Percentiles rank a stretch among this genome's conserved stretches.
Conservation (phyloP, 73 alveolate genomes). For the Stentor roeselii region DNA sequence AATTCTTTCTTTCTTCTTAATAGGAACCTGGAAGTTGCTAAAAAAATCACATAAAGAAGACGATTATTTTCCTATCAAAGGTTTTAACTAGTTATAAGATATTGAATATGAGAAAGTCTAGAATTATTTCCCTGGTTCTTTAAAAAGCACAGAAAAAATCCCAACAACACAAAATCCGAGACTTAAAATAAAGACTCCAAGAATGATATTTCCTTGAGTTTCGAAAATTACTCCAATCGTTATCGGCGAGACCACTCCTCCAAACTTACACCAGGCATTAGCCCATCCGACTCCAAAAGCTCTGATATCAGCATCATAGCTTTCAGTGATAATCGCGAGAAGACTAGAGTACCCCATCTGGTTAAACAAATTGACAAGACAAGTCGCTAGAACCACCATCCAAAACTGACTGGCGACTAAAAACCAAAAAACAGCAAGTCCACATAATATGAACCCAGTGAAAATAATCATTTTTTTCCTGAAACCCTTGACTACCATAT, state of each 20-base stretch:
- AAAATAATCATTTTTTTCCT: not conserved
- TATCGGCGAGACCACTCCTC: constrained; percentile 20
- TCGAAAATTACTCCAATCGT: not conserved
- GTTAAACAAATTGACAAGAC: too few species aligned
- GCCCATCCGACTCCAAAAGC: not conserved
- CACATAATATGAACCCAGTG: not conserved
- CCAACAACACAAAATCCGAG: not conserved
- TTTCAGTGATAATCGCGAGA: not conserved
- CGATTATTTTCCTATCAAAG: too few species aligned
- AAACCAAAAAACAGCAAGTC: not conserved
- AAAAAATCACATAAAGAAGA: too few species aligned
- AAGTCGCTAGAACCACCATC: not conserved
- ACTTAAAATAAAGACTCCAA: not conserved
- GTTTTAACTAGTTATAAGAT: not conserved
- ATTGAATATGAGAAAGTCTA: not conserved
- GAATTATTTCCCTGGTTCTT: not conserved
- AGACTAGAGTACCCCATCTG: not conserved
- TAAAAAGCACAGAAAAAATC: not conserved
- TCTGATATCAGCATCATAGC: not conserved
- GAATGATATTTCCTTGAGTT: not conserved
- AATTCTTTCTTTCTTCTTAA: too few species aligned
- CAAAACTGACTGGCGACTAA: not conserved
- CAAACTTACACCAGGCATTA: not conserved
- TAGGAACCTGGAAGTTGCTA: too few species aligned
- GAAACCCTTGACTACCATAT: not conserved